These are phyloP conservation scores for Tulasnella sp. DNA, from an alignment of 768 basidiomycete genomes.

Conservation along the genomic window DNA sequence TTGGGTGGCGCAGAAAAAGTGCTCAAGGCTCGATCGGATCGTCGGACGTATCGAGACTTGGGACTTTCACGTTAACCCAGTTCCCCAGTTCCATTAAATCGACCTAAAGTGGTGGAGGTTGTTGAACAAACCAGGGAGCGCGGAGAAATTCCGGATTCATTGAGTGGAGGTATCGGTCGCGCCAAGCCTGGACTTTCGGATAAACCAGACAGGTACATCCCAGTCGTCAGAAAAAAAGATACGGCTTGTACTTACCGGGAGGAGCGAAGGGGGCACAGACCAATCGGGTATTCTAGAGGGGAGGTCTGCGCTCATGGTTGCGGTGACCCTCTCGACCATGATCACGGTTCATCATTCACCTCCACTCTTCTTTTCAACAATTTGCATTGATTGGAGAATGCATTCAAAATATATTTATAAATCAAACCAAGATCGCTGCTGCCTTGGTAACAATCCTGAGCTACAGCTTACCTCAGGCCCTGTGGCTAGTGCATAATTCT, in stretches of 20 bases:
- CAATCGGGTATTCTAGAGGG: neutral
- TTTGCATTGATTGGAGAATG: neutral
- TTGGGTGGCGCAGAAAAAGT: neutral
- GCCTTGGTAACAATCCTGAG: too few relatives aligned
- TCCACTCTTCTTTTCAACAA: neutral
- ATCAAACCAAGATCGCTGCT: too few relatives aligned
- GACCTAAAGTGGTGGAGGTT: neutral
- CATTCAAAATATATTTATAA: neutral
- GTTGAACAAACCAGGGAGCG: neutral
- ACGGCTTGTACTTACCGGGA: neutral
- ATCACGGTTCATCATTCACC: neutral
- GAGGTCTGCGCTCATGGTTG: neutral
- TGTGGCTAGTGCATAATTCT: neutral
- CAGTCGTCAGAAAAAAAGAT: neutral
- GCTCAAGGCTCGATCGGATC: neutral
- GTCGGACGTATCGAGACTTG: neutral
- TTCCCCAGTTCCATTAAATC: neutral
- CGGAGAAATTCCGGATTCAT: neutral
- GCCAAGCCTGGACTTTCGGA: neutral
- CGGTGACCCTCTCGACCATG: neutral
- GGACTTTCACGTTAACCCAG: neutral
- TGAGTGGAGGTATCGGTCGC: neutral
- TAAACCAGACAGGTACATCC: neutral
- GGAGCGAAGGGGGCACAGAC: neutral
- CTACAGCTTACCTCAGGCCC: neutral